phyloP scores from a whole-genome alignment of 2,329 filamentous ascomycete species.

The Aspergillus costaricaensis region DNA sequence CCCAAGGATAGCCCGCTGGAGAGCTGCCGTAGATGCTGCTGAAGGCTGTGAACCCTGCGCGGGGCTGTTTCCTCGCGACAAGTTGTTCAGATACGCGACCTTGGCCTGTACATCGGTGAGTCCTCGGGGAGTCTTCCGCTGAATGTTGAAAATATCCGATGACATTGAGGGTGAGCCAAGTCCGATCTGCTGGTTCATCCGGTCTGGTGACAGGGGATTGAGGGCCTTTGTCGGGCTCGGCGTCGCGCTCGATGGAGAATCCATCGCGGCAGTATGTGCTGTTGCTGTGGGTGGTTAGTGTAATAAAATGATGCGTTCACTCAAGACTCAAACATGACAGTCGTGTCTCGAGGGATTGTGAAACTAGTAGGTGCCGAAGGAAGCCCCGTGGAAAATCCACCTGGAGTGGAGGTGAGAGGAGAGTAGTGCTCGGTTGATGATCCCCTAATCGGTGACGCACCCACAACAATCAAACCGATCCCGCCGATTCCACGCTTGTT shows the following conservation, averaged over 20 bases:
- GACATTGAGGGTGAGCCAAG: constrained; percentile 44
- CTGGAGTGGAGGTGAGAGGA: background rate
- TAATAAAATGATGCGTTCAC: background rate
- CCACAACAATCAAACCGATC: constrained; percentile 18
- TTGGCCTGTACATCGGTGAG: constrained; percentile 51
- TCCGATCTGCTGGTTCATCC: constrained; percentile 51
- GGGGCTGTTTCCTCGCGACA: constrained; percentile 41
- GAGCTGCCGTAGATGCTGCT: constrained; percentile 46
- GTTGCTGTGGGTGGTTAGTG: background rate
- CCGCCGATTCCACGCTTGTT: constrained; percentile 25
- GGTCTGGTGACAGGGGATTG: constrained; percentile 50
- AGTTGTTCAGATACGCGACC: constrained; percentile 51
- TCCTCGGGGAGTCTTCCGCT: constrained; percentile 39
- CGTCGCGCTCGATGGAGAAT: constrained; percentile 37
- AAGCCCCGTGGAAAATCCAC: background rate
- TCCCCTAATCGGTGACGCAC: constrained; percentile 30
- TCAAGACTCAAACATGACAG: constrained; percentile 5
- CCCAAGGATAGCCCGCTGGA: constrained; percentile 47
- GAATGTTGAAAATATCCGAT: constrained; percentile 36
- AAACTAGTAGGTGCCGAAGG: background rate
- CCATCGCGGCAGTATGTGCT: constrained; percentile 30
- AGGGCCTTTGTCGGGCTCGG: constrained; percentile 37
- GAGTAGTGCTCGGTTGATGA: constrained; percentile 9
- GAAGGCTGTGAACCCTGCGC: constrained; percentile 24
- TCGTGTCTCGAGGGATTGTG: background rate